Base-by-base conservation (phyloP, 2,329 filamentous ascomycete genomes). In the Pseudopithomyces maydicus region DNA sequence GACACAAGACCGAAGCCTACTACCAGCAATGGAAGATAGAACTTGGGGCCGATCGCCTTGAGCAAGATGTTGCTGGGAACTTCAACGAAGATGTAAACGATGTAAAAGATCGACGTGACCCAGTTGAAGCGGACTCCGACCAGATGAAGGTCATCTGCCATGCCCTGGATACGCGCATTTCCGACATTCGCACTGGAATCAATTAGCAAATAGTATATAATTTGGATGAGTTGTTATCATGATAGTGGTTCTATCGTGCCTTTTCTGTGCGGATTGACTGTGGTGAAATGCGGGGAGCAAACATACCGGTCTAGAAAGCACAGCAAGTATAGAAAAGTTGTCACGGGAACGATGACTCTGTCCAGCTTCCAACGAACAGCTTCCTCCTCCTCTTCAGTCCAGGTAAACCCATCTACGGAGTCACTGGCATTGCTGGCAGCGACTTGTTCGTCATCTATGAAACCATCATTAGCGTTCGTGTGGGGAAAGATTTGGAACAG, bases 21-120 rank as follows among this genome's bases (percentile, higher is more conserved):
- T 8, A 86, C 82, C 8, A 86, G 77, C 23, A 81, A 71, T 1
- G 84, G 82, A 11, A 87, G 80, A 57, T 73, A 86, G 62, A 75
- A 82, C 45, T 81, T 80, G 1, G 82, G 79, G 1, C 84, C 83
- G 53, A 85, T 68, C 22, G 73, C 76, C 73, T 86, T 86, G 44
- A 86, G 75, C 4, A 85, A 44, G 56, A 85, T 79, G 65, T 85
- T 84, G 67, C 80, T 82, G 2, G 84, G 84, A 0, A 86, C 77
- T 65, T 86, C 84, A 56, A 85, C 76, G 26, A 82, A 70, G 51
- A 85, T 76, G 71, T 86, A 86, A 54, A 82, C 68, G 57, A 86
- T 81, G 72, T 85, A 86, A 75, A 86, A 85, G 56, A 84, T 80
- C 50, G 83, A 84, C 1, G 84, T 80, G 0, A 82, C 81, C 77